Percentiles rank a stretch among this genome's conserved stretches.
Evolutionary conservation across 2,329 filamentous ascomycete genomes (phyloP).

Genomic region (Talaromyces sp.): DNA sequence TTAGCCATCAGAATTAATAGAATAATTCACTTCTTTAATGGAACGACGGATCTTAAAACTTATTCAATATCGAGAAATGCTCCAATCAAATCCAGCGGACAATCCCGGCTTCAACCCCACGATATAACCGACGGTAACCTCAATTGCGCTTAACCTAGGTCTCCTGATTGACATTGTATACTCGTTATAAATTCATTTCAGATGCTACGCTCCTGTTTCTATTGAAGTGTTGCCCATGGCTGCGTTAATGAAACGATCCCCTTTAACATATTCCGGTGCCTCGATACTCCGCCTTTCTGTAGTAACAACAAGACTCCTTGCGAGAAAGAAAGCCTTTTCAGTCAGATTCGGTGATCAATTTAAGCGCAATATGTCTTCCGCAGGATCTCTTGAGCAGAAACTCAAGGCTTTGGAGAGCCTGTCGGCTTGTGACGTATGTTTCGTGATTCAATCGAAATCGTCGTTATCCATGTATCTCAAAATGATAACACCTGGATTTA

Average conservation of each 20-base stretch:
- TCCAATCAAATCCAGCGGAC: slow-evolving; percentile 7
- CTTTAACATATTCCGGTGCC: not conserved
- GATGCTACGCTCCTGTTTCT: not conserved
- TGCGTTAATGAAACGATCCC: not conserved
- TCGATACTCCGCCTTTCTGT: not conserved
- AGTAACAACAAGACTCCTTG: not conserved
- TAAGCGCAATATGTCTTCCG: slow-evolving; percentile 14
- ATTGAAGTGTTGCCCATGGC: not conserved
- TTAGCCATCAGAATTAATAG: too few species aligned
- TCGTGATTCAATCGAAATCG: not conserved
- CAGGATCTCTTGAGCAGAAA: slow-evolving; percentile 12
- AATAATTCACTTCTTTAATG: too few species aligned
- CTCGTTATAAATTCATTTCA: not conserved
- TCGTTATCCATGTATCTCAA: not conserved
- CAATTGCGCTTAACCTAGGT: not conserved
- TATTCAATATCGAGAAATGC: not conserved
- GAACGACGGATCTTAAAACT: not conserved
- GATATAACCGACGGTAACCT: slow-evolving; percentile 2
- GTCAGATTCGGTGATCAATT: not conserved
- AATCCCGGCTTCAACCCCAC: not conserved
- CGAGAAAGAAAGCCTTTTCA: not conserved
- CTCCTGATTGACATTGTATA: not conserved
- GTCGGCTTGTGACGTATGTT: slow-evolving; percentile 18
- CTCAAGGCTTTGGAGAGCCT: slow-evolving; percentile 10
- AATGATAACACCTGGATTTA: slow-evolving; percentile 32